Conservation (phyloP, 2,329 filamentous ascomycete species). For the Calonectria pauciramosa region DNA sequence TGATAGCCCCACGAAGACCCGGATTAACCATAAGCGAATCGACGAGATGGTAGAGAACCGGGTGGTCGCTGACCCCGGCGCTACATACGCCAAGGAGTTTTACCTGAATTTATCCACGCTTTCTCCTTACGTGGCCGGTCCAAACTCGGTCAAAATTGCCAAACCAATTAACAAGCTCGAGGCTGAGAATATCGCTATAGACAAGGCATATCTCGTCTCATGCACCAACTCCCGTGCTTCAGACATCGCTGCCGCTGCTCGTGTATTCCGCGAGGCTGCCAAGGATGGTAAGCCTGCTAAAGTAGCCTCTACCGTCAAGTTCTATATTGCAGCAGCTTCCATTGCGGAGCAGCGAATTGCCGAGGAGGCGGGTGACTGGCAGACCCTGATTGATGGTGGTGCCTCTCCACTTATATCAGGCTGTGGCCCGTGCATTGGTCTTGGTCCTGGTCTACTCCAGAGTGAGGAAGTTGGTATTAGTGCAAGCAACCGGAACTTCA, state of each 20-base stretch:
- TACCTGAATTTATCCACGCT: constrained; percentile 87
- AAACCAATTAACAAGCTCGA: constrained; percentile 83
- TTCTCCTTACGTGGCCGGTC: constrained; percentile 86
- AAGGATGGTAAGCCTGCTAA: constrained; percentile 75
- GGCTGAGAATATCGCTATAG: constrained; percentile 78
- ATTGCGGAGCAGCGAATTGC: constrained; percentile 80
- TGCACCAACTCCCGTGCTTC: constrained; percentile 90
- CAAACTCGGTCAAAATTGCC: constrained; percentile 91
- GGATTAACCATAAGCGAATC: constrained; percentile 80
- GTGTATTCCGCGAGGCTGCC: constrained; percentile 85
- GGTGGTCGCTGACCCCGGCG: constrained; percentile 79
- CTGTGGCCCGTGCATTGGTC: constrained; percentile 89
- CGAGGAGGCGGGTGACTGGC: constrained; percentile 89
- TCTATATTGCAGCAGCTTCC: constrained; percentile 93
- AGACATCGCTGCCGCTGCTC: constrained; percentile 83
- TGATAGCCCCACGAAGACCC: constrained; percentile 62
- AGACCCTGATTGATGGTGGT: constrained; percentile 84
- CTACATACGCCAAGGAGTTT: constrained; percentile 85
- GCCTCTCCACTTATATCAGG: constrained; percentile 78
- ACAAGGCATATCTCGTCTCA: constrained; percentile 89
- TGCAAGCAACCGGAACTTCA: constrained; percentile 90
- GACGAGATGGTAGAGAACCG: constrained; percentile 79
- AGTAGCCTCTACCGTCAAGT: constrained; percentile 81
- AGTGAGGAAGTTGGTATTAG: constrained; percentile 88
- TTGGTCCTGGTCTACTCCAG: constrained; percentile 84